These are phyloP conservation scores for Paramecium octaurelia DNA, from an alignment of 73 alveolate genomes.

Conservation along the genomic window DNA sequence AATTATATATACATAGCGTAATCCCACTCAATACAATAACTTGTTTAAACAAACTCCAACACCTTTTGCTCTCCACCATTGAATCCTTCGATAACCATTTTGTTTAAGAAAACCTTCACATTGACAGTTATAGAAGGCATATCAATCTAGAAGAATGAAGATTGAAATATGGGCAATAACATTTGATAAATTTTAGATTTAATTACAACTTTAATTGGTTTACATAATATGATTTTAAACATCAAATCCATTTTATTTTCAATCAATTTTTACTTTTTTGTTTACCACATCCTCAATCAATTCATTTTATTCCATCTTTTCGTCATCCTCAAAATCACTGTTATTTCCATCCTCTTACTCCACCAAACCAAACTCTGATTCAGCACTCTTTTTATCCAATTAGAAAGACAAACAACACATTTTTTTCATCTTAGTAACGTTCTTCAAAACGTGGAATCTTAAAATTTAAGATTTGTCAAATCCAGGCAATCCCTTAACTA, in stretches of 20 bases:
- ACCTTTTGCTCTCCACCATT: background rate
- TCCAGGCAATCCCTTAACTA: background rate
- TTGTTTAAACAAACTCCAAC: background rate
- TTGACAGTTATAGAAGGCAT: background rate
- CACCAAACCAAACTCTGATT: background rate
- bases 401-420: conserved; percentile 35
- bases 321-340: conserved; percentile 29
- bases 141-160: background rate
- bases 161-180: background rate
- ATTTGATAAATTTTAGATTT: background rate
- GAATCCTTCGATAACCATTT: background rate
- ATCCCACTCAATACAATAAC: background rate
- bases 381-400: conserved; percentile 25
- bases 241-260: background rate
- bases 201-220: background rate
- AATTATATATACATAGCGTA: background rate
- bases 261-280: background rate
- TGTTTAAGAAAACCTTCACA: background rate
- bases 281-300: background rate
- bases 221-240: background rate
- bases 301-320: background rate
- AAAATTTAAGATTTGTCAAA: background rate
- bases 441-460: conserved; percentile 31
- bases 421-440: conserved; percentile 35
- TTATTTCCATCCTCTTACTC: background rate